Conservation (phyloP, 139 green algal genomes). For the Astrephomene gubernaculifera region DNA sequence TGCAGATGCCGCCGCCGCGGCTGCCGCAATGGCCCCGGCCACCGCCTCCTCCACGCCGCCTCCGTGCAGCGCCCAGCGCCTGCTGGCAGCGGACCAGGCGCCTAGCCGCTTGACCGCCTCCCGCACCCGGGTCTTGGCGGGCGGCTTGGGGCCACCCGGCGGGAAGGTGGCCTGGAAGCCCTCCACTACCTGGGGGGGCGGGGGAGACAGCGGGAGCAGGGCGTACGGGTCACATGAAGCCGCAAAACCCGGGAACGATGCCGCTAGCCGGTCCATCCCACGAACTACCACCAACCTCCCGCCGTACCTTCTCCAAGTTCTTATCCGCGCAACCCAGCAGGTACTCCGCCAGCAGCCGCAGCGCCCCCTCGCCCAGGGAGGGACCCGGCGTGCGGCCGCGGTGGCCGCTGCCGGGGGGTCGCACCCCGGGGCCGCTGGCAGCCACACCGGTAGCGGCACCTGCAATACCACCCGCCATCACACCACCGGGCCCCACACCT, state of each 20-base stretch:
- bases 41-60: background rate
- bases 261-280: background rate
- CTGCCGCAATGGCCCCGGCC: background rate
- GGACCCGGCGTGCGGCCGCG: slow-evolving; percentile 9
- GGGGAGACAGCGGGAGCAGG: background rate
- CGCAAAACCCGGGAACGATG: too few relatives aligned
- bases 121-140: slow-evolving; percentile 58
- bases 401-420: background rate
- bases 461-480: too few relatives aligned
- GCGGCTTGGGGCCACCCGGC: slow-evolving; percentile 58
- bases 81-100: background rate
- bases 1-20: background rate
- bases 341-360: slow-evolving; percentile 54
- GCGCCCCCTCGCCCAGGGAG: slow-evolving; percentile 42
- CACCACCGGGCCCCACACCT: too few relatives aligned
- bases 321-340: slow-evolving; percentile 42
- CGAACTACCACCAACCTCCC: background rate
- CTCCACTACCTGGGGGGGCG: slow-evolving; percentile 37
- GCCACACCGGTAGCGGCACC: too few relatives aligned
- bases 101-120: slow-evolving; percentile 27
- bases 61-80: slow-evolving; percentile 23
- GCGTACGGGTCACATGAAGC: too few relatives aligned
- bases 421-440: too few relatives aligned
- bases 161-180: slow-evolving; percentile 60
- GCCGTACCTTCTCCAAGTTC: slow-evolving; percentile 46